Percentiles rank a stretch among this genome's conserved stretches.
Evolutionary conservation across 2,329 filamentous ascomycete species (phyloP).

Genomic region (Xylariomycetidae sp.): DNA sequence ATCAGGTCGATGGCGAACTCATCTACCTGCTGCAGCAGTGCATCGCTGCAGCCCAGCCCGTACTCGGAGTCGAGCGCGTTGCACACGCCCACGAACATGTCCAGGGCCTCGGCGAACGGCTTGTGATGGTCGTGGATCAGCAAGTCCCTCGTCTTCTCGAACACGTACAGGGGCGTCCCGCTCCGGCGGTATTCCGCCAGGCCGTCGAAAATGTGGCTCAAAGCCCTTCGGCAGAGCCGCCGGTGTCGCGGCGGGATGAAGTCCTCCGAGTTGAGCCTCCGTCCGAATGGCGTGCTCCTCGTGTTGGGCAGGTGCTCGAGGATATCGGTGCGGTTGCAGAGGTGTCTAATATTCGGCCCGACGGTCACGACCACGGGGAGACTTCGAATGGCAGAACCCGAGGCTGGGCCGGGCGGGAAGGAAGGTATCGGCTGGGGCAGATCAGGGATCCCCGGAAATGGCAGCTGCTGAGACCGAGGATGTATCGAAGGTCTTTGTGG

Average conservation of each 20-base stretch:
- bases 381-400: too few relatives aligned
- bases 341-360: too few relatives aligned
- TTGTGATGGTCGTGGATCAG: slow-evolving; percentile 3
- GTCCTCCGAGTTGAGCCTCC: slow-evolving; percentile 4
- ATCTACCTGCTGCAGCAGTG: slow-evolving; percentile 11
- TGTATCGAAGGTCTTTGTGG: too few relatives aligned
- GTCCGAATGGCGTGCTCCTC: slow-evolving; percentile 6
- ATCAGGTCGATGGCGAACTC: slow-evolving; percentile 11
- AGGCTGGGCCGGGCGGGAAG: too few relatives aligned
- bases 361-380: too few relatives aligned
- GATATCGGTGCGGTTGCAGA: slow-evolving; percentile 10
- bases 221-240: slow-evolving; percentile 5
- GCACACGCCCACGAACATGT: slow-evolving; percentile 10
- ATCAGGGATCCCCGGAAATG: too few relatives aligned
- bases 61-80: slow-evolving; percentile 10
- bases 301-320: slow-evolving; percentile 11
- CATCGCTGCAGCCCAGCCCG: slow-evolving; percentile 13
- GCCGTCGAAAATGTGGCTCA: slow-evolving; percentile 7
- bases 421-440: too few relatives aligned
- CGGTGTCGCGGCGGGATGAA: slow-evolving; percentile 2
- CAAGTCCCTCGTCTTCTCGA: slow-evolving; percentile 9
- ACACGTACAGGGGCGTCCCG: slow-evolving; percentile 8
- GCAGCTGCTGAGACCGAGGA: too few relatives aligned
- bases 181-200: slow-evolving; percentile 7
- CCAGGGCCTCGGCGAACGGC: slow-evolving; percentile 2